phyloP scores from a whole-genome alignment of 805 yeast genomes.

The Lipomyces yamanashiensis region DNA sequence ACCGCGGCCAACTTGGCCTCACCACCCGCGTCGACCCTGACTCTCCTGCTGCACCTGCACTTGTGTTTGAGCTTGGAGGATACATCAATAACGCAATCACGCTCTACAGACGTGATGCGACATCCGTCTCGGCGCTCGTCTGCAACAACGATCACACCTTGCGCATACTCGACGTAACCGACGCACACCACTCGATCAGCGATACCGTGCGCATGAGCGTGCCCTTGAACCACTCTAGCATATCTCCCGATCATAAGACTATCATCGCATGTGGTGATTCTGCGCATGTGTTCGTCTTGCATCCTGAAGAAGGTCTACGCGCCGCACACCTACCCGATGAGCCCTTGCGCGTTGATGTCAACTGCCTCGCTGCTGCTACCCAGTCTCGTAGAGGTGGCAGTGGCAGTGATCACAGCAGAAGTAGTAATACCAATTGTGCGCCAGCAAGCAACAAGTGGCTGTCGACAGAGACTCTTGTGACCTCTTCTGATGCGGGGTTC shows the following conservation, averaged over 20 bases:
- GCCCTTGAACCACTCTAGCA: slow-evolving; percentile 74
- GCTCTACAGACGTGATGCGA: slow-evolving; percentile 45
- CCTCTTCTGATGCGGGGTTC: slow-evolving; percentile 78
- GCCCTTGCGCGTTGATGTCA: slow-evolving; percentile 9
- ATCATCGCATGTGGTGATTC: slow-evolving; percentile 79
- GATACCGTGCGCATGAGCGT: slow-evolving; percentile 58
- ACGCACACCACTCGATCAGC: slow-evolving; percentile 52
- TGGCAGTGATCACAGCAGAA: too few relatives aligned
- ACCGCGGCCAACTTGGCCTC: slow-evolving; percentile 70
- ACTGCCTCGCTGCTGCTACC: neutral
- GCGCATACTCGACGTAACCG: slow-evolving; percentile 64
- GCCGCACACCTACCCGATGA: slow-evolving; percentile 4
- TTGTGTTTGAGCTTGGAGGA: slow-evolving; percentile 69
- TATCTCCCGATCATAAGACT: slow-evolving; percentile 65
- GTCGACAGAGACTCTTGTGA: slow-evolving; percentile 52
- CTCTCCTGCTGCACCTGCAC: slow-evolving; percentile 19
- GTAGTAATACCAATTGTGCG: neutral
- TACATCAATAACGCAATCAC: slow-evolving; percentile 80
- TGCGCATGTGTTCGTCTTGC: slow-evolving; percentile 61
- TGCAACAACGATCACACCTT: slow-evolving; percentile 84
- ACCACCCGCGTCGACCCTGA: slow-evolving; percentile 51
- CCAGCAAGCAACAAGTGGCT: slow-evolving; percentile 40
- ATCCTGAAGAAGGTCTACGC: slow-evolving; percentile 44
- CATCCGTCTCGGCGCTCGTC: slow-evolving; percentile 58
- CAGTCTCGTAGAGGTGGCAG: neutral